phyloP scores from a whole-genome alignment of 116 monocot genomes.

The Posidonia oceanica region DNA sequence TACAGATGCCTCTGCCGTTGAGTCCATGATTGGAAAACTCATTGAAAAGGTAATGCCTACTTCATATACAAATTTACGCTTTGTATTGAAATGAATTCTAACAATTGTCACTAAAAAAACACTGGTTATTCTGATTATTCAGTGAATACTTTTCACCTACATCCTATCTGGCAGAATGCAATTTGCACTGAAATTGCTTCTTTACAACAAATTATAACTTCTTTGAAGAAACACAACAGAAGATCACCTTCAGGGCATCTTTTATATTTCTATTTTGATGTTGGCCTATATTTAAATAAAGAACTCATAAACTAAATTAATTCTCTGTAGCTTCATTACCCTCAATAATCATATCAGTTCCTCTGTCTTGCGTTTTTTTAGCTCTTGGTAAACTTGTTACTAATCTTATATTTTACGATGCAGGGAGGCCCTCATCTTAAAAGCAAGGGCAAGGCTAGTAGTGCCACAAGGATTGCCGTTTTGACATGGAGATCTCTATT shows the following conservation, averaged over 20 bases:
- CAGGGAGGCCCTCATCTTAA: not conserved
- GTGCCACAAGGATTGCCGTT: slow-evolving; percentile 22
- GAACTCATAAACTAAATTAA: not conserved
- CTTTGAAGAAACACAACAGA: too few relatives aligned
- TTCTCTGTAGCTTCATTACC: not conserved
- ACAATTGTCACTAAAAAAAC: too few relatives aligned
- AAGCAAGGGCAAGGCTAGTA: not conserved
- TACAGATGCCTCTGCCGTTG: slow-evolving; percentile 68
- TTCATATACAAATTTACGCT: too few relatives aligned
- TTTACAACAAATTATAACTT: too few relatives aligned
- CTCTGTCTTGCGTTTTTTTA: not conserved
- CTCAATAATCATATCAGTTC: not conserved
- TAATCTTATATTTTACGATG: not conserved
- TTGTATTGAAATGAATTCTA: too few relatives aligned
- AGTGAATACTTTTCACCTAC: too few relatives aligned
- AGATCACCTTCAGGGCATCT: too few relatives aligned
- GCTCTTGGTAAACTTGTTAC: not conserved
- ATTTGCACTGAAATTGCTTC: too few relatives aligned
- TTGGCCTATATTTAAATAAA: too few relatives aligned
- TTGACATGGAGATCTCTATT: slow-evolving; percentile 85
- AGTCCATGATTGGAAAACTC: slow-evolving; percentile 62
- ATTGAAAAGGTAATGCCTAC: slow-evolving; percentile 52
- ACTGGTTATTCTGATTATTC: too few relatives aligned
- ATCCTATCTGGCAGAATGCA: too few relatives aligned
- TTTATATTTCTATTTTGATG: too few relatives aligned